phyloP scores from a whole-genome alignment of 2,329 filamentous ascomycete species.

The Geosmithia morbida region DNA sequence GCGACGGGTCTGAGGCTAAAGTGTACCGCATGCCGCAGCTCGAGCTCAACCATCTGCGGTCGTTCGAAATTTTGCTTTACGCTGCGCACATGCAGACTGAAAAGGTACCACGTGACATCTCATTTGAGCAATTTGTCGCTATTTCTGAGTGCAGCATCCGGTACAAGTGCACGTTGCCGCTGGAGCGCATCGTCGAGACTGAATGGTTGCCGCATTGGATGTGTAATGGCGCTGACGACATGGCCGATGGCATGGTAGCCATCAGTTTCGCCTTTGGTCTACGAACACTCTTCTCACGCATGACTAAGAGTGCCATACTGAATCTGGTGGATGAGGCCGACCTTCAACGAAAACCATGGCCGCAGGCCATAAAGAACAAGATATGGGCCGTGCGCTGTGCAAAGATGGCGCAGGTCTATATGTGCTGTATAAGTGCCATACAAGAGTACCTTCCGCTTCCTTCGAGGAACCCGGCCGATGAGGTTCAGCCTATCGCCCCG shows the following conservation, averaged over 20 bases:
- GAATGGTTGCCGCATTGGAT: slow-evolving; percentile 37
- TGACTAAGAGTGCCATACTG: slow-evolving; percentile 33
- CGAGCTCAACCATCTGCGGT: slow-evolving; percentile 24
- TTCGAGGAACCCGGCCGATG: slow-evolving; percentile 7
- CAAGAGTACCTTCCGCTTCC: slow-evolving; percentile 27
- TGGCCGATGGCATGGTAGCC: slow-evolving; percentile 32
- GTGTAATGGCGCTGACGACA: slow-evolving; percentile 28
- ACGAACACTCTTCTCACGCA: slow-evolving; percentile 29
- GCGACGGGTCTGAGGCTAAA: slow-evolving; percentile 27
- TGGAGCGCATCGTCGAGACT: slow-evolving; percentile 34
- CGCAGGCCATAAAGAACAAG: slow-evolving; percentile 28
- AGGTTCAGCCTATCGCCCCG: slow-evolving; percentile 6
- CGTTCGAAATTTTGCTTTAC: slow-evolving; percentile 31
- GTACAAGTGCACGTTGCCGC: slow-evolving; percentile 35
- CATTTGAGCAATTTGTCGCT: slow-evolving; percentile 33
- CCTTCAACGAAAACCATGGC: slow-evolving; percentile 28
- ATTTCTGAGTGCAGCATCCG: slow-evolving; percentile 33
- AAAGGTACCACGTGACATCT: slow-evolving; percentile 27
- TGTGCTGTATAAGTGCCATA: slow-evolving; percentile 26
- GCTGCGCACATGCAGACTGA: slow-evolving; percentile 35
- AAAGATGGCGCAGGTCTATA: slow-evolving; percentile 34
- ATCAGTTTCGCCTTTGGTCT: slow-evolving; percentile 39
- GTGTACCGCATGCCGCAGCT: slow-evolving; percentile 38
- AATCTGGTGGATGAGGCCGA: slow-evolving; percentile 28
- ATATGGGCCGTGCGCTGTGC: slow-evolving; percentile 31